A percentile compares a stretch with the other conserved stretches of the same genome.
Conservation (phyloP, 352 stramenopile genomes). For the Phytophthora megakarya region DNA sequence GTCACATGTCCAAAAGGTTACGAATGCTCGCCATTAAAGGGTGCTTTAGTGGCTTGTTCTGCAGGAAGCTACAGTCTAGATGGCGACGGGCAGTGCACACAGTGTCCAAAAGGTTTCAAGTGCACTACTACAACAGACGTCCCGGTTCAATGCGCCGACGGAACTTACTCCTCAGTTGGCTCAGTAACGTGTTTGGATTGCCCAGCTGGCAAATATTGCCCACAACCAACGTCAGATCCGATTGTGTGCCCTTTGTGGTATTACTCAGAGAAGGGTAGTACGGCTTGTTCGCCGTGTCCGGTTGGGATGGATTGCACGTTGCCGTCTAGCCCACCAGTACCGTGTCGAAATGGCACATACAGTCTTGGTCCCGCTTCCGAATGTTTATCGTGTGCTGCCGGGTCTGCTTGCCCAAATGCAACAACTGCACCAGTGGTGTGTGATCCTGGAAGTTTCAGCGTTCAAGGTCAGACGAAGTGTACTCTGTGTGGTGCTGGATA, state of each 20-base stretch:
- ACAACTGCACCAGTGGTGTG: slow-evolving; percentile 43
- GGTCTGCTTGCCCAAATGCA: slow-evolving; percentile 41
- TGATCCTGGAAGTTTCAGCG: slow-evolving; percentile 56
- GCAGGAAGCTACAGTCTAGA: slow-evolving; percentile 49
- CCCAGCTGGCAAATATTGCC: slow-evolving; percentile 48
- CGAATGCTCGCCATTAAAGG: slow-evolving; percentile 40
- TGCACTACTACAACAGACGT: slow-evolving; percentile 41
- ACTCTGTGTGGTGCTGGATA: slow-evolving; percentile 59
- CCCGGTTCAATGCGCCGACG: slow-evolving; percentile 40
- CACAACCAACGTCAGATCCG: slow-evolving; percentile 46
- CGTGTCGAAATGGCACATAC: slow-evolving; percentile 52
- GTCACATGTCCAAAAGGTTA: slow-evolving; percentile 51
- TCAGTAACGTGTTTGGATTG: slow-evolving; percentile 50
- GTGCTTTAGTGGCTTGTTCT: slow-evolving; percentile 22
- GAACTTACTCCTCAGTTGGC: slow-evolving; percentile 35
- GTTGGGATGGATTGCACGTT: slow-evolving; percentile 59
- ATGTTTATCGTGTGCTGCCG: slow-evolving; percentile 50
- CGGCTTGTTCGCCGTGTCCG: slow-evolving; percentile 47
- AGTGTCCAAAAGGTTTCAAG: slow-evolving; percentile 55
- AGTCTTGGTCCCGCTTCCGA: slow-evolving; percentile 40
- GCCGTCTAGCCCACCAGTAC: slow-evolving; percentile 32
- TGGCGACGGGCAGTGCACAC: slow-evolving; percentile 45
- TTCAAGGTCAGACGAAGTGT: slow-evolving; percentile 50
- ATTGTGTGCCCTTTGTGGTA: slow-evolving; percentile 45
- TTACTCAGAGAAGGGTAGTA: slow-evolving; percentile 48